These are phyloP conservation scores for Sporisorium reilianum DNA, from an alignment of 1,284 basidiomycete species.

Conservation along the genomic window DNA sequence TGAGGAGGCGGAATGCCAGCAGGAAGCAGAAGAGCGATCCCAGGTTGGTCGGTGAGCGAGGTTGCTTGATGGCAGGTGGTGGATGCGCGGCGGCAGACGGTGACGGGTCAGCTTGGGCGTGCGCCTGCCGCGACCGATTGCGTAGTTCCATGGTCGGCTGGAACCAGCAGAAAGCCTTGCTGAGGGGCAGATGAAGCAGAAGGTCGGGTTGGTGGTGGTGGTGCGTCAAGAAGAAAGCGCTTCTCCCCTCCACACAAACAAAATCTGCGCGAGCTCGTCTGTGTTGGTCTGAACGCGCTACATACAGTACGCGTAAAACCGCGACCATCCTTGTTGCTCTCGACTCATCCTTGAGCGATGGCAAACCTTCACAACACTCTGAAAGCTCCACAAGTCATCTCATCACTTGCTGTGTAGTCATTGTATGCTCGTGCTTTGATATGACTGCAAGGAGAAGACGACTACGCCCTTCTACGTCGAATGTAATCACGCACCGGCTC, in stretches of 20 bases:
- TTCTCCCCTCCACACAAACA: background rate
- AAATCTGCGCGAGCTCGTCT: background rate
- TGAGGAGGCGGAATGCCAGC: conserved; percentile 69
- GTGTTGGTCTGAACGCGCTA: background rate
- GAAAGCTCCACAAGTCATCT: too few species aligned
- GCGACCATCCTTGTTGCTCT: too few species aligned
- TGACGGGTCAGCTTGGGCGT: background rate
- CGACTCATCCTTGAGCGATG: too few species aligned
- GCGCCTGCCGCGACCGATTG: conserved; percentile 4
- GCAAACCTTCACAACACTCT: too few species aligned
- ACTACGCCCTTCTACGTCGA: conserved; percentile 42
- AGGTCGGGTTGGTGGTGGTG: background rate
- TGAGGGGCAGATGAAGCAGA: background rate
- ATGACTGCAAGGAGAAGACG: background rate
- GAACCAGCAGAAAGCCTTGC: background rate
- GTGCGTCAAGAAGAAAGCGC: background rate
- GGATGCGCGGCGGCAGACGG: background rate
- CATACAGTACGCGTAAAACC: too few species aligned
- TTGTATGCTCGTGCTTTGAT: too few species aligned
- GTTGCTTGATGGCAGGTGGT: background rate
- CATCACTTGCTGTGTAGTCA: too few species aligned
- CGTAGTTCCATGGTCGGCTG: conserved; percentile 2
- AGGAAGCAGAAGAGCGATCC: conserved; percentile 41
- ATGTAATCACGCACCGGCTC: conserved; percentile 60
- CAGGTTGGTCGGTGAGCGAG: conserved; percentile 7